phyloP scores from a whole-genome alignment of 257 asterid species.

The Forsythia viridissima region DNA sequence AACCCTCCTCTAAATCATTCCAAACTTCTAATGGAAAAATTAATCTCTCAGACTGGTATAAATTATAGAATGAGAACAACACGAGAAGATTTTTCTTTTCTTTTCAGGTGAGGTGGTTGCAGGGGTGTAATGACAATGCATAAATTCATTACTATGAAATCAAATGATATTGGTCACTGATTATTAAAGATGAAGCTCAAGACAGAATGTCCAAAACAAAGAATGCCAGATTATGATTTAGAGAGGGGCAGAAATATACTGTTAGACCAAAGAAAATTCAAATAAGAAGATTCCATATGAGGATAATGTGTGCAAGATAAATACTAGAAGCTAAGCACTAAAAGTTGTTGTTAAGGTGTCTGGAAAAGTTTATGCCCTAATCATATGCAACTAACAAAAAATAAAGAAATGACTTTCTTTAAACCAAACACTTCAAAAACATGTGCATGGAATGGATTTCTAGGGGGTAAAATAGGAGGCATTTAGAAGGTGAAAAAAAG shows the following conservation, averaged over 20 bases:
- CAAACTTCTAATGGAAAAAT: not conserved
- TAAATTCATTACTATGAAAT: not conserved
- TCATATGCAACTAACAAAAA: not conserved
- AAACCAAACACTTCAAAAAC: not conserved
- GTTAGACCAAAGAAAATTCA: not conserved
- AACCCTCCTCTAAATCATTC: not conserved
- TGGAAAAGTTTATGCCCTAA: not conserved
- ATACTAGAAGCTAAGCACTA: not conserved
- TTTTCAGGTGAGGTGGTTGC: not conserved
- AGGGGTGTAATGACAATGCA: not conserved
- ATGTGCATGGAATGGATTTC: not conserved
- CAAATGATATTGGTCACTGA: not conserved
- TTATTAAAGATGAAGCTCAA: not conserved
- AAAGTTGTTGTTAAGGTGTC: not conserved
- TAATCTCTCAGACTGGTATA: not conserved
- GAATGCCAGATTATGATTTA: not conserved
- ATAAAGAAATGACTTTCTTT: not conserved
- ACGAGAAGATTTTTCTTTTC: not conserved
- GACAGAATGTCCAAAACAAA: not conserved
- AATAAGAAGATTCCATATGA: not conserved
- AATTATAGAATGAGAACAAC: not conserved
- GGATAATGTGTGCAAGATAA: not conserved
- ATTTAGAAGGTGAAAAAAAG: not conserved
- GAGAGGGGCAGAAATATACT: not conserved
- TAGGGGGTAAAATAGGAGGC: not conserved